These are phyloP conservation scores for Primulina huaijiensis DNA, from an alignment of 257 asterid species.

Conservation along the genomic window DNA sequence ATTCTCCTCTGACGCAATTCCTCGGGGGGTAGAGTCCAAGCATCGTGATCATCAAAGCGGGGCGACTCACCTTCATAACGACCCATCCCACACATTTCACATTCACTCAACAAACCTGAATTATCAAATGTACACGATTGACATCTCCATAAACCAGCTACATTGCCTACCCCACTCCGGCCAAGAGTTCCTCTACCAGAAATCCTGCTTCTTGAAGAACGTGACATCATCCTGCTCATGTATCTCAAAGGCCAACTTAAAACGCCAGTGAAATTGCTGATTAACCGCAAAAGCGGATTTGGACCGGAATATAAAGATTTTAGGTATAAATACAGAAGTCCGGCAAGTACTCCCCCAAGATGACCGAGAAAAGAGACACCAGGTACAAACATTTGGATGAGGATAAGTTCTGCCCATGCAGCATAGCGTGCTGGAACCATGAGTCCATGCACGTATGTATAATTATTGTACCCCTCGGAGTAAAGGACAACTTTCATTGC, in stretches of 20 bases:
- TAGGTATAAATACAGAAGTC: constrained; percentile 50
- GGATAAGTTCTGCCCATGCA: constrained; percentile 93
- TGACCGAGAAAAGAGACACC: constrained; percentile 92
- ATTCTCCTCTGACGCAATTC: constrained; percentile 69
- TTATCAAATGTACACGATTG: constrained; percentile 72
- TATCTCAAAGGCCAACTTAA: constrained; percentile 62
- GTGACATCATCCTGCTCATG: constrained; percentile 21
- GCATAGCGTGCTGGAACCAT: constrained; percentile 81
- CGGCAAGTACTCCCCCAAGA: constrained; percentile 89
- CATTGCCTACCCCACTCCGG: constrained; percentile 23
- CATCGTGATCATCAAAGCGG: constrained; percentile 2
- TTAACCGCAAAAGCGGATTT: constrained; percentile 38
- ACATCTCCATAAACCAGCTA: constrained; percentile 63
- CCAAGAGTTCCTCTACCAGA: constrained; percentile 58
- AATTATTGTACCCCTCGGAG: constrained; percentile 53
- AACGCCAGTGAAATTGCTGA: constrained; percentile 37
- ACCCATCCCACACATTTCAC: constrained; percentile 73
- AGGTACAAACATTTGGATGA: constrained; percentile 83
- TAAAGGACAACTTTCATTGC: constrained; percentile 89
- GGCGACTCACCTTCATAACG: constrained; percentile 30
- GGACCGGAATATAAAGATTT: constrained; percentile 43
- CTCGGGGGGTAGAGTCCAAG: constrained; percentile 40
- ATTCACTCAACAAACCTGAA: constrained; percentile 35
- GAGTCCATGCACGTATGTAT: constrained; percentile 64
- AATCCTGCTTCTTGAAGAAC: constrained; percentile 30